These are phyloP conservation scores for Sideroxylon spinosum DNA, from an alignment of 179 eudicot species.

Conservation along the genomic window DNA sequence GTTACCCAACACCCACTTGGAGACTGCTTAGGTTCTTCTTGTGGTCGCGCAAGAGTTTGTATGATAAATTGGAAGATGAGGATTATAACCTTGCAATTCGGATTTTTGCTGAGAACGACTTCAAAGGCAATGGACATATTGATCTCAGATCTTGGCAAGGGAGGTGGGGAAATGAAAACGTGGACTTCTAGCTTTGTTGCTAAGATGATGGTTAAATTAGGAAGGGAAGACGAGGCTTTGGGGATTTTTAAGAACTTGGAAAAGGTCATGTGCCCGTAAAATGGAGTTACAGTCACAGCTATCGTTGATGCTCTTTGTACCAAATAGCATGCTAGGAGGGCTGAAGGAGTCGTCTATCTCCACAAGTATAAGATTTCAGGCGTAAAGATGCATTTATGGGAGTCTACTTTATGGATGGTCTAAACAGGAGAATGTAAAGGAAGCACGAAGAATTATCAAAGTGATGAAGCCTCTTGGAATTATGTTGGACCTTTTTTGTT, in stretches of 20 bases:
- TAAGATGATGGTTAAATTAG: slow-evolving; percentile 44
- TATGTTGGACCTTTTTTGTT: slow-evolving; percentile 47
- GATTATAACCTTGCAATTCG: slow-evolving; percentile 51
- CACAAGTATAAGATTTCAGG: slow-evolving; percentile 49
- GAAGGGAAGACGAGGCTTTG: slow-evolving; percentile 59
- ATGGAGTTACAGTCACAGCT: slow-evolving; percentile 41
- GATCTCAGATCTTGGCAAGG: slow-evolving; percentile 43
- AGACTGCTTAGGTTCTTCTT: slow-evolving; percentile 60
- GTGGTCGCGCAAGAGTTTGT: slow-evolving; percentile 50
- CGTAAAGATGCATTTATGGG: slow-evolving; percentile 43
- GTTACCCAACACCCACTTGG: slow-evolving; percentile 47
- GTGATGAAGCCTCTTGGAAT: slow-evolving; percentile 52
- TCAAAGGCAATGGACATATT: slow-evolving; percentile 48
- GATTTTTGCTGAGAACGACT: slow-evolving; percentile 51
- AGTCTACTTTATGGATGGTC: slow-evolving; percentile 58
- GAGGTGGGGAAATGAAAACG: slow-evolving; percentile 41
- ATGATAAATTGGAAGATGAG: slow-evolving; percentile 30
- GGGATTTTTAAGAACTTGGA: slow-evolving; percentile 59
- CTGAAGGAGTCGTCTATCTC: slow-evolving; percentile 54
- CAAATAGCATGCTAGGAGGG: slow-evolving; percentile 54
- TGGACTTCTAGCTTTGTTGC: slow-evolving; percentile 44
- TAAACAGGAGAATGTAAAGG: slow-evolving; percentile 48
- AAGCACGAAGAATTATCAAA: slow-evolving; percentile 47
- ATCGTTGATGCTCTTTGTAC: slow-evolving; percentile 52
- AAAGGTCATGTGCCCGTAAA: slow-evolving; percentile 49